Conservation (phyloP, 2,329 filamentous ascomycete species). For the Botryosphaeria dothidea region DNA sequence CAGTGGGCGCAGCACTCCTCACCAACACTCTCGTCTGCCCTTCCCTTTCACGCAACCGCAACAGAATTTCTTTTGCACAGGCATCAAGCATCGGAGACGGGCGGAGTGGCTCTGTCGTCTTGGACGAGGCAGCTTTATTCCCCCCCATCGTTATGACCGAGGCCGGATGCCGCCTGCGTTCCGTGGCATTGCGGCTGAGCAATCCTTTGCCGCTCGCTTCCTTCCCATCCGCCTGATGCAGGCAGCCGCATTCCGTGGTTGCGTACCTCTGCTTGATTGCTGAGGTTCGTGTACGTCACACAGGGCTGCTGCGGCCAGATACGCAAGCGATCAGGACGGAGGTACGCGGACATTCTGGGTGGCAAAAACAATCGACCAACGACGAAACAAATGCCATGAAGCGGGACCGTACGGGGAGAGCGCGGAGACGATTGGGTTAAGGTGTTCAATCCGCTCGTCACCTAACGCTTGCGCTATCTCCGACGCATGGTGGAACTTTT, state of each 20-base stretch:
- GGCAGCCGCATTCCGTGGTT: not conserved
- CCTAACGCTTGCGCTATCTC: not conserved
- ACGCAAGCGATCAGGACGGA: not conserved
- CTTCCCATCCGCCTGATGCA: not conserved
- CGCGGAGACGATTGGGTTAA: not conserved
- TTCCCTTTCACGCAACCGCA: not conserved
- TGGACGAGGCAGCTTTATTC: not conserved
- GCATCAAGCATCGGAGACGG: not conserved
- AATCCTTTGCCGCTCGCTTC: not conserved
- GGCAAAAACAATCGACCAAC: not conserved
- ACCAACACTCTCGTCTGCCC: not conserved
- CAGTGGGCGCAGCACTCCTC: not conserved
- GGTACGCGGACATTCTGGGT: not conserved
- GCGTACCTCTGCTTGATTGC: not conserved
- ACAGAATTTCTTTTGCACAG: not conserved
- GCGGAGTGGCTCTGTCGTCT: not conserved
- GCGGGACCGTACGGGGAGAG: not conserved
- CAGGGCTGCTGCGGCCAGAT: constrained; percentile 9
- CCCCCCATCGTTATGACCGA: not conserved
- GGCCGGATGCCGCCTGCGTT: not conserved
- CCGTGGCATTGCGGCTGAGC: not conserved
- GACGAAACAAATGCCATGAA: not conserved
- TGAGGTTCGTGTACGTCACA: constrained; percentile 2
- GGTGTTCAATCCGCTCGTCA: not conserved
- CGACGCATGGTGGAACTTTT: not conserved